A percentile compares a stretch with the other conserved stretches of the same genome.
These are phyloP conservation scores for Globisporangium takayamanum DNA, from an alignment of 352 stramenopile genomes.

Conservation along the genomic window DNA sequence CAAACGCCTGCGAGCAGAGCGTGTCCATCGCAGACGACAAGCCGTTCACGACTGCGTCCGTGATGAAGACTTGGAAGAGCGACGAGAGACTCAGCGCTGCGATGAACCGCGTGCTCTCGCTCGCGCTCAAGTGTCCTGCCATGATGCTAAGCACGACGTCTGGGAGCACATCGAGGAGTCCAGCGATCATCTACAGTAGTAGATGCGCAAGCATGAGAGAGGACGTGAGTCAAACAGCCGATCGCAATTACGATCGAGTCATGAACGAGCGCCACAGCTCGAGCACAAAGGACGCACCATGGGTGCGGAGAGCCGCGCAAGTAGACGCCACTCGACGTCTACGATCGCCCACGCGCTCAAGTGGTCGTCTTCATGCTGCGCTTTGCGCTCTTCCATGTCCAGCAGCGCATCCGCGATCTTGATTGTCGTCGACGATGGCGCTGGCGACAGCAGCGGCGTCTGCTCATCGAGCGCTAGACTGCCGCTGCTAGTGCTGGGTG, in stretches of 20 bases:
- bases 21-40: constrained; percentile 27
- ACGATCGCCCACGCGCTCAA: constrained; percentile 15
- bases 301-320: constrained; percentile 12
- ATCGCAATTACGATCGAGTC: too few relatives aligned
- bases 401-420: constrained; percentile 19
- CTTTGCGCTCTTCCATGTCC: constrained; percentile 19
- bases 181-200: constrained; percentile 19
- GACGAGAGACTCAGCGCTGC: constrained; percentile 16
- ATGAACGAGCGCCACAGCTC: not conserved
- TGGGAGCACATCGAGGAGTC: constrained; percentile 31
- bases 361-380: constrained; percentile 19
- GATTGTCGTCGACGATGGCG: constrained; percentile 6
- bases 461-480: constrained; percentile 10
- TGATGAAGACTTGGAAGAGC: constrained; percentile 18
- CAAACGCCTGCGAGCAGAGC: constrained; percentile 31
- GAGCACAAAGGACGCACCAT: constrained; percentile 8
- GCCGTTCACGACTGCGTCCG: constrained; percentile 18
- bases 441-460: constrained; percentile 20
- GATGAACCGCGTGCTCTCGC: constrained; percentile 32
- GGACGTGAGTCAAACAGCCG: too few relatives aligned
- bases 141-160: constrained; percentile 33
- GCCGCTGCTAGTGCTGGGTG: constrained; percentile 9
- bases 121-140: constrained; percentile 21
- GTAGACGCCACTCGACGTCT: constrained; percentile 13
- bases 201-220: not conserved